phyloP scores from a whole-genome alignment of 495 filamentous ascomycete species.

The Massariosphaeria phaeospora region DNA sequence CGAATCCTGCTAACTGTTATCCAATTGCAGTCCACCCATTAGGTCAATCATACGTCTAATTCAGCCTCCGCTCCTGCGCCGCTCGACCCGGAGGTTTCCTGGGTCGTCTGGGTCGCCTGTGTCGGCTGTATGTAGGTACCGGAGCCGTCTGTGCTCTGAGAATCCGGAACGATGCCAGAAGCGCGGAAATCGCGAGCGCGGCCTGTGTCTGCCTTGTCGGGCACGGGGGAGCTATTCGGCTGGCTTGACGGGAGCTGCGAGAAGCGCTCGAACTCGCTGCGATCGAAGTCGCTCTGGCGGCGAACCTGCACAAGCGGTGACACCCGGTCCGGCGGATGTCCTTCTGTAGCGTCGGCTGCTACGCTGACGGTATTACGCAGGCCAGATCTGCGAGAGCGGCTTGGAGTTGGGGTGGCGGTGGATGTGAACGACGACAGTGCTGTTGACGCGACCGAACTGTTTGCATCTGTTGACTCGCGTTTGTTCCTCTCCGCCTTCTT shows the following conservation, averaged over 20 bases:
- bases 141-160: slow-evolving; percentile 1
- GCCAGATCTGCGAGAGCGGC: too few relatives aligned
- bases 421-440: too few relatives aligned
- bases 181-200: neutral
- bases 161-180: slow-evolving; percentile 9
- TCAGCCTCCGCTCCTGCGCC: neutral
- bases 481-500: too few relatives aligned
- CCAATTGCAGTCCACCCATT: too few relatives aligned
- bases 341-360: too few relatives aligned
- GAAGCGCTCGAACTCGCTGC: slow-evolving; percentile 1
- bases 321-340: too few relatives aligned
- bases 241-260: neutral
- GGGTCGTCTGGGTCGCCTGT: neutral
- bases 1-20: too few relatives aligned
- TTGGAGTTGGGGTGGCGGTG: too few relatives aligned
- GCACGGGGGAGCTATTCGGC: neutral
- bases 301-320: neutral
- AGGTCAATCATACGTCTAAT: neutral
- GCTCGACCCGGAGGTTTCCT: neutral
- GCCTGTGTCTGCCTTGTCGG: neutral
- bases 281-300: neutral
- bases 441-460: too few relatives aligned
- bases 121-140: slow-evolving; percentile 1
- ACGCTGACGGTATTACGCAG: too few relatives aligned
- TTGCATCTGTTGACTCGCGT: too few relatives aligned